Percentiles rank a stretch among this genome's conserved stretches.
Conservation (phyloP, 116 monocot species). For the Iris pallida region DNA sequence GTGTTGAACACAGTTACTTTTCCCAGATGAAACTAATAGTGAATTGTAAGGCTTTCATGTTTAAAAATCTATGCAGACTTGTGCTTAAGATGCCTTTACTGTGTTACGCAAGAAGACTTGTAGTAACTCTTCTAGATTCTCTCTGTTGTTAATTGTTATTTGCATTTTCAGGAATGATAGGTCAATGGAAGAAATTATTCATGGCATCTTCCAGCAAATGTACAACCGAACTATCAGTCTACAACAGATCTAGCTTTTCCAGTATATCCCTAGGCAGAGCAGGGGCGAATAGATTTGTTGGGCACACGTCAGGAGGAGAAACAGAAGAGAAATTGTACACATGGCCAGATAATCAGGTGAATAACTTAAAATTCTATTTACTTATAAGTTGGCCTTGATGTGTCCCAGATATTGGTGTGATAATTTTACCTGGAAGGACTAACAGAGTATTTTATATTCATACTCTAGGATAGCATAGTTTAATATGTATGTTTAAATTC, state of each 20-base stretch:
- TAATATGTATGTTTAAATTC: not conserved
- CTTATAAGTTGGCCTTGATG: slow-evolving; percentile 1
- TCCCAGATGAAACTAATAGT: too few species aligned
- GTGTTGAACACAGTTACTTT: too few species aligned
- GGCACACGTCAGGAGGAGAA: slow-evolving; percentile 30
- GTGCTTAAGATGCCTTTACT: too few species aligned
- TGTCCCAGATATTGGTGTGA: not conserved
- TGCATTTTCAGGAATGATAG: too few species aligned
- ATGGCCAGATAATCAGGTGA: slow-evolving; percentile 54
- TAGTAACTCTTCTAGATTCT: too few species aligned
- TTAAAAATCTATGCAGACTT: too few species aligned
- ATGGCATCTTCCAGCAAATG: not conserved
- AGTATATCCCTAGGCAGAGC: slow-evolving; percentile 17
- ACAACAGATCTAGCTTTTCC: slow-evolving; percentile 9
- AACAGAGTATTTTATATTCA: not conserved
- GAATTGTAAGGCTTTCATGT: too few species aligned
- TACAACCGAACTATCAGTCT: slow-evolving; percentile 2
- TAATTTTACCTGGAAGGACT: not conserved
- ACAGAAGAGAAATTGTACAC: slow-evolving; percentile 20
- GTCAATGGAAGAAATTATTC: not conserved
- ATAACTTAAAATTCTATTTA: not conserved
- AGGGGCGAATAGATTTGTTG: slow-evolving; percentile 22
- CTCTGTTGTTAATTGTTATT: too few species aligned
- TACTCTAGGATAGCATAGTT: not conserved
- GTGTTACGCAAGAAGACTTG: too few species aligned